Conservation (phyloP, 305 asterid species). For the Fraxinus nigra region DNA sequence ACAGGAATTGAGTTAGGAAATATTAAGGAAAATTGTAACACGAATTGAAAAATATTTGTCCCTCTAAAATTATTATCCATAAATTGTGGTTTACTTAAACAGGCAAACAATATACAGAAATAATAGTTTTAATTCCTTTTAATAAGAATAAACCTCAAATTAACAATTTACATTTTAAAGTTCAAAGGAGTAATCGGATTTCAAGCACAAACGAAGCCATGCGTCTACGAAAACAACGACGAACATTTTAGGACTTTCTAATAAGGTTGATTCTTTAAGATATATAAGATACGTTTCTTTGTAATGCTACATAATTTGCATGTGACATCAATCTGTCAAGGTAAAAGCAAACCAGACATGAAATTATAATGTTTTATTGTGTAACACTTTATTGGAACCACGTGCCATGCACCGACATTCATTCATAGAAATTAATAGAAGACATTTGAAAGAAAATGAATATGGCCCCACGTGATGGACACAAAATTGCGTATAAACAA, state of each 20-base stretch:
- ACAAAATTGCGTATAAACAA: background rate
- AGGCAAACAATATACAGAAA: background rate
- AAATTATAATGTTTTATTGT: background rate
- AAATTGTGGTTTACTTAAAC: too few species aligned
- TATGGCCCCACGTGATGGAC: background rate
- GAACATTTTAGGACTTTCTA: background rate
- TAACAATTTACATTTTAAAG: too few species aligned
- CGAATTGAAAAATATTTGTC: background rate
- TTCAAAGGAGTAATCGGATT: background rate
- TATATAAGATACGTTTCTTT: background rate
- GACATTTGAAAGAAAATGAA: background rate
- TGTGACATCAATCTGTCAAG: background rate
- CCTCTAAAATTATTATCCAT: background rate
- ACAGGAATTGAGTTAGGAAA: background rate
- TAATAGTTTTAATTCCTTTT: background rate
- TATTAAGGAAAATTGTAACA: background rate
- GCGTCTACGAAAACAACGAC: background rate
- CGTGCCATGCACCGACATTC: background rate
- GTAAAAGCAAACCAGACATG: background rate
- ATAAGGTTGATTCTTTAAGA: background rate
- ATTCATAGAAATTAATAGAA: background rate
- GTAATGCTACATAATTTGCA: background rate
- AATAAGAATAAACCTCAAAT: background rate
- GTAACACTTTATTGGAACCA: background rate
- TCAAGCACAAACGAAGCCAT: background rate